Base-by-base conservation (phyloP, 495 filamentous ascomycete species). In the Aspergillus campestris region DNA sequence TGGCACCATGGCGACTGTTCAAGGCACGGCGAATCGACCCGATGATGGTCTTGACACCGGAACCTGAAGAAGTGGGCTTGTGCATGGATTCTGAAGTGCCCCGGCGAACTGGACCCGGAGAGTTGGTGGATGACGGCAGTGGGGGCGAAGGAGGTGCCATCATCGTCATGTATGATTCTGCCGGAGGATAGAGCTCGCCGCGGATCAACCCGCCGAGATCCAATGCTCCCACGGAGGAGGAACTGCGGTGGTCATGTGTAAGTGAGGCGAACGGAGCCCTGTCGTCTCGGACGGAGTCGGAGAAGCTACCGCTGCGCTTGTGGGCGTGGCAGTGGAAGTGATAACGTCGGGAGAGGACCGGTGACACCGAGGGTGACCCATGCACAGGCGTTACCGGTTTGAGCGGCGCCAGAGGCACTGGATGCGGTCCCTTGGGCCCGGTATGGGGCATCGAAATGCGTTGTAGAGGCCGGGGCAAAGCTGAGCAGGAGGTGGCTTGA, bases 11-110 rank as follows among this genome's bases (percentile, higher is more conserved):
- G 59, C 80, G 84, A 34, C 77, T 87, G 53, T 89, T 87, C 39
- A 96, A 61, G n/a, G 82, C 91, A 31, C 91, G 85, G 35, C 87
- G 83, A 31, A 97, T 87, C 49, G 84, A 89, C 0, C 90, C 90
- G 37, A 98, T 73, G 3, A 97, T 70, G 51, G 81, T 92, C 61
- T 82, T 87, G 71, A 97, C 83, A 1, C 87, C 81, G 9, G 80
- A 79, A 40, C 66, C 86, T 10, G 66, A 62, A 41, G 65, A 31
- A 45, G 55, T 34, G 32, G 66, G 50, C 37, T 67, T 70, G 13
- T 60, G 42, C 28, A 50, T 56, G 7, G 50, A 54, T 32, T 69
- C 60, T 1, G 56, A 51, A 7, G 55, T 66, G 40, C 60, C 65
- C 40, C 64, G 60, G 30, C 65, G 61, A 40, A 66, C 59, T 11